Conservation (phyloP, 2,329 filamentous ascomycete species). For the Fusarium sp. region DNA sequence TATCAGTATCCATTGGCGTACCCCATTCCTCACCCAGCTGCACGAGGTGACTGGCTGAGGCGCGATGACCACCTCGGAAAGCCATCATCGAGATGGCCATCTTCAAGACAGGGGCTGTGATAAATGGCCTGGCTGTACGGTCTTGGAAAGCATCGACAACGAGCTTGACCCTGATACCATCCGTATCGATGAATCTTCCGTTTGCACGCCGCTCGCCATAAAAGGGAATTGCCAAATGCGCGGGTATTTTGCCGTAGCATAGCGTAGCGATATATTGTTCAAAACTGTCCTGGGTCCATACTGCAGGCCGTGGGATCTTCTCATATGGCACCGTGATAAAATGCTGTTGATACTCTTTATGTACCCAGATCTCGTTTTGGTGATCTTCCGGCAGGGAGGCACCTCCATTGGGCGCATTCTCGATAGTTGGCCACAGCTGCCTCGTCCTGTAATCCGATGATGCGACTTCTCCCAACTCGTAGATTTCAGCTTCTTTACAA, state of each 20-base stretch:
- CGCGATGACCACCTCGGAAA: conserved; percentile 51
- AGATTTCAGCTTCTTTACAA: conserved; percentile 51
- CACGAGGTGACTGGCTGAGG: conserved; percentile 53
- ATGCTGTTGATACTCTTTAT: conserved; percentile 49
- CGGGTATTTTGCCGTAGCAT: conserved; percentile 53
- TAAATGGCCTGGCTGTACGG: conserved; percentile 47
- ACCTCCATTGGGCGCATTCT: conserved; percentile 45
- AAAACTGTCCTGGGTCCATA: conserved; percentile 58
- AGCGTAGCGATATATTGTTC: conserved; percentile 58
- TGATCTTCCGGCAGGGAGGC: conserved; percentile 39
- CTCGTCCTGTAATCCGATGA: conserved; percentile 52
- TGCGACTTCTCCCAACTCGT: conserved; percentile 53
- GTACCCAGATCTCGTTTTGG: conserved; percentile 51
- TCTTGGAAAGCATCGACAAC: conserved; percentile 57
- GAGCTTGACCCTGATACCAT: conserved; percentile 54
- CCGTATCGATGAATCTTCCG: conserved; percentile 51
- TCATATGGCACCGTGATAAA: conserved; percentile 53
- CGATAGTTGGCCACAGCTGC: conserved; percentile 53
- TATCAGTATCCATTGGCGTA: conserved; percentile 58
- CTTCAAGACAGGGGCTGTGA: conserved; percentile 58
- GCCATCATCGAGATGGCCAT: conserved; percentile 59
- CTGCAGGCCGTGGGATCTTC: conserved; percentile 53
- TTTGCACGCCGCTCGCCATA: conserved; percentile 50
- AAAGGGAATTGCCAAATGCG: conserved; percentile 50
- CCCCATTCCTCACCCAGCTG: conserved; percentile 52